Conservation (phyloP, 1,284 basidiomycete species). For the Microbotryomycetes sp. region DNA sequence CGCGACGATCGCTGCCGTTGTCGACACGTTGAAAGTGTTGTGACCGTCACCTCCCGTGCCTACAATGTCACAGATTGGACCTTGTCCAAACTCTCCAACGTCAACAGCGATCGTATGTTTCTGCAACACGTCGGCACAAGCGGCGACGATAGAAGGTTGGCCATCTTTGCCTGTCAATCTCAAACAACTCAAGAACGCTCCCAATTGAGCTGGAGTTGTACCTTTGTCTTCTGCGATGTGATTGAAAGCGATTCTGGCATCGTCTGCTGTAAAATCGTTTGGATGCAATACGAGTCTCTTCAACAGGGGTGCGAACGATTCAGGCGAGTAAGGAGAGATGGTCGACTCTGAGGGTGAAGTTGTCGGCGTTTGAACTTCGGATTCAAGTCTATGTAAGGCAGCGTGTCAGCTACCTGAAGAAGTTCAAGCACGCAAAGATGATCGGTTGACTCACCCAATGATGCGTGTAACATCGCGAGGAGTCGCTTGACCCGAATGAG, state of each 20-base stretch:
- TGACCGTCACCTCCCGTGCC: slow-evolving; percentile 92
- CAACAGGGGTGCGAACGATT: slow-evolving; percentile 25
- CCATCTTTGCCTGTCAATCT: slow-evolving; percentile 35
- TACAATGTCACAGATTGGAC: slow-evolving; percentile 50
- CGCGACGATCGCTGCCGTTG: slow-evolving; percentile 87
- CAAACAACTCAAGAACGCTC: slow-evolving; percentile 37
- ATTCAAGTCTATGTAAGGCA: not conserved
- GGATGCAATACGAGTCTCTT: slow-evolving; percentile 32
- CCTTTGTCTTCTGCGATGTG: slow-evolving; percentile 27
- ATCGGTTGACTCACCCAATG: not conserved
- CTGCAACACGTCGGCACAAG: slow-evolving; percentile 66
- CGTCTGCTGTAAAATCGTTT: slow-evolving; percentile 15
- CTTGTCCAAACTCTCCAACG: slow-evolving; percentile 41
- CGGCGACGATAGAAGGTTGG: slow-evolving; percentile 45
- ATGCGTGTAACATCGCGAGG: not conserved
- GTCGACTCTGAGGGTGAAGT: not conserved
- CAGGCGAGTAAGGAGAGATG: slow-evolving; percentile 9
- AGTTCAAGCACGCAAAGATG: too few species aligned
- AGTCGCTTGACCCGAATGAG: not conserved
- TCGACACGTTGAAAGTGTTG: slow-evolving; percentile 96
- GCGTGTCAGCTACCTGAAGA: not conserved
- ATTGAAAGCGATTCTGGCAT: slow-evolving; percentile 22
- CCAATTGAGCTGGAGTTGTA: slow-evolving; percentile 33
- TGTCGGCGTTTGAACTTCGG: not conserved
- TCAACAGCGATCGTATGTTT: slow-evolving; percentile 57